Percentiles rank a stretch among this genome's conserved stretches.
These are phyloP conservation scores for Pulveroboletus ravenelii DNA, from an alignment of 768 basidiomycete species.

Conservation along the genomic window DNA sequence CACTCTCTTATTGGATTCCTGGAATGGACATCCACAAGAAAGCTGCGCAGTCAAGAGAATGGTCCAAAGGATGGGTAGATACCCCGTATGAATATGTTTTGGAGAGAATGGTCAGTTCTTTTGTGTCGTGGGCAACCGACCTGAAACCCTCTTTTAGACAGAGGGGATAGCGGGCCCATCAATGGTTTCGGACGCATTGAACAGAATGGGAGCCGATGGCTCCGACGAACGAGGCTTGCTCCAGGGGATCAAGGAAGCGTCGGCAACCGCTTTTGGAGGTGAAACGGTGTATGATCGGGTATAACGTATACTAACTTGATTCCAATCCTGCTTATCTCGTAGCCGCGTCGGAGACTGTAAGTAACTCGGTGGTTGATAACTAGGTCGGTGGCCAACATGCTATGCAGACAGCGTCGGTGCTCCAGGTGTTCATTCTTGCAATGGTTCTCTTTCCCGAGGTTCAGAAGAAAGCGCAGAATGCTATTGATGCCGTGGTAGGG, in stretches of 20 bases:
- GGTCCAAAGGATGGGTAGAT: slow-evolving; percentile 17
- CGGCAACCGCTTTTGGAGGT: slow-evolving; percentile 21
- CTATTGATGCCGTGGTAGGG: slow-evolving; percentile 27
- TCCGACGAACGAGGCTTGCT: background rate
- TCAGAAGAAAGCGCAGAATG: slow-evolving; percentile 25
- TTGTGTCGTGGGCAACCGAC: background rate
- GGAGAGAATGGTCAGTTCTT: slow-evolving; percentile 11
- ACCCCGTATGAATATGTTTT: slow-evolving; percentile 15
- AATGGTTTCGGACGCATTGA: slow-evolving; percentile 15
- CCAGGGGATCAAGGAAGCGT: slow-evolving; percentile 16
- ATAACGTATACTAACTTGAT: background rate
- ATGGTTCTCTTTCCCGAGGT: slow-evolving; percentile 32
- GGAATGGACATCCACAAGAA: slow-evolving; percentile 27
- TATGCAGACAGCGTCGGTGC: slow-evolving; percentile 20
- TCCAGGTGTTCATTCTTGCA: slow-evolving; percentile 32
- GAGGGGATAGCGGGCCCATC: slow-evolving; percentile 10
- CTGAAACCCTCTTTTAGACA: slow-evolving; percentile 5
- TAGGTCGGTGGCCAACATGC: background rate
- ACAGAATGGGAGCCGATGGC: slow-evolving; percentile 1
- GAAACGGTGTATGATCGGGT: background rate
- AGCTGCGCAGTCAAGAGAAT: slow-evolving; percentile 18
- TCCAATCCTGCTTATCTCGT: background rate
- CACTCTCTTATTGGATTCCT: slow-evolving; percentile 26
- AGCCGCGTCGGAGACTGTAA: slow-evolving; percentile 20
- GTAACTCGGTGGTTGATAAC: background rate